Evolutionary conservation across 2,329 filamentous ascomycete genomes (phyloP), one percentile per base, ranked within the genome.

Genomic region (Trichoderma sp.): DNA sequence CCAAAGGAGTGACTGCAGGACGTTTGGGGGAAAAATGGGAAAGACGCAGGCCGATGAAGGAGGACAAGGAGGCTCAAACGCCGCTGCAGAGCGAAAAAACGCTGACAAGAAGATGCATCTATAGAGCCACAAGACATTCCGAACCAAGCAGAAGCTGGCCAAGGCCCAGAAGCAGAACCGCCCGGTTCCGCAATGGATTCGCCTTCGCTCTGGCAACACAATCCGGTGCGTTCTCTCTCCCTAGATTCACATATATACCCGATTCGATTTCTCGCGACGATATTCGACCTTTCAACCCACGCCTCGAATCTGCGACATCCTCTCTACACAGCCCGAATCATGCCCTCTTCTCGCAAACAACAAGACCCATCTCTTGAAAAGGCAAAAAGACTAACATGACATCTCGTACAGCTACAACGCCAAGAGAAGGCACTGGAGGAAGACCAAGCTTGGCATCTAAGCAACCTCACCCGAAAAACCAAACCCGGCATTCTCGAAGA

Each of bases 161-260:
- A 97, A 94, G 88, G 95, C 95, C 81, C 94, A 98, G 88, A 98
- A 97, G 90, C 94, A 98, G 88, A 99, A 99, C 90, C 91, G 95
- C 82, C 95, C 95, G 76, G 97, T 99, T 81, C 95, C 95, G 74
- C 95, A 99, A 88, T 99, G 95, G 95, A 98, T 99, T 82, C 91
- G 95, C 81, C 89, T 99, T 79, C 90, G 94, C 82, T 98, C 95
- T 78, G 90, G 89, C 83, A 99, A 99, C 90, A 97, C 93, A 84
- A 97, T 99, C 86, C 91, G 94, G 95, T 99, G 92, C 84, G 90
- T 83, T 72, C 65, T 60, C 51, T 44, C 58, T 59, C n/a, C 50
- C n/a, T 7, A 43, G 26, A 54, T 21, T 39, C 56, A 24, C 45
- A 7, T 15, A 34, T 6, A 30, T 3, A 2, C n/a, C 24, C 41